Evolutionary conservation across 2,329 filamentous ascomycete species (phyloP).

Genomic region (Decorospora gaudefroyi): DNA sequence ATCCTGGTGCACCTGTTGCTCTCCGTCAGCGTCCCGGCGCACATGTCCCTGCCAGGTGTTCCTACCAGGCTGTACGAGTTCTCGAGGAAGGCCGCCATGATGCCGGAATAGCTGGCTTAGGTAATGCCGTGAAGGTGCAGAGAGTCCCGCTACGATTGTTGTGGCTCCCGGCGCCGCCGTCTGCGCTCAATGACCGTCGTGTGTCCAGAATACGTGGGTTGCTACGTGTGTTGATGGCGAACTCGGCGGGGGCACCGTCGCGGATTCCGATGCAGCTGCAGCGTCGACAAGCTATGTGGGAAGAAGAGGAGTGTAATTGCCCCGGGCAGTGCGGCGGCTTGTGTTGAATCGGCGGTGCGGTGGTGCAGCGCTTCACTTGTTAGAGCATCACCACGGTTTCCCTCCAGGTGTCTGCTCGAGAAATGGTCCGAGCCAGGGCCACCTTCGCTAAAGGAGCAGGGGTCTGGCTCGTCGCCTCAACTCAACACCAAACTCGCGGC

Average conservation of each 20-base stretch:
- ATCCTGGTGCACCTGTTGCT: conserved; percentile 76
- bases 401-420: conserved; percentile 46
- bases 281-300: conserved; percentile 14
- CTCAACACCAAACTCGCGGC: conserved; percentile 12
- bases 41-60: conserved; percentile 35
- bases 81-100: conserved; percentile 93
- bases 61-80: conserved; percentile 84
- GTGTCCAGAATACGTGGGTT: conserved; percentile 39
- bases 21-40: conserved; percentile 38
- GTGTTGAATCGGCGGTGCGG: conserved; percentile 14
- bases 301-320: conserved; percentile 20
- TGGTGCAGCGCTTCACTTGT: conserved; percentile 32
- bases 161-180: conserved; percentile 36
- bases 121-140: conserved; percentile 7
- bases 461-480: conserved; percentile 23
- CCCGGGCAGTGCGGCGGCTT: conserved; percentile 27
- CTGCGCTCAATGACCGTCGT: conserved; percentile 39
- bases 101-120: conserved; percentile 46
- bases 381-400: no score
- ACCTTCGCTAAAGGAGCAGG: conserved; percentile 27
- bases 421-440: conserved; percentile 35
- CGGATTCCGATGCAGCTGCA: conserved; percentile 20
- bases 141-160: conserved; percentile 30
- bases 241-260: conserved; percentile 17
- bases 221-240: conserved; percentile 42